Conservation (phyloP, 148 eudicot species). For the Vaccinium vitisidaea region DNA sequence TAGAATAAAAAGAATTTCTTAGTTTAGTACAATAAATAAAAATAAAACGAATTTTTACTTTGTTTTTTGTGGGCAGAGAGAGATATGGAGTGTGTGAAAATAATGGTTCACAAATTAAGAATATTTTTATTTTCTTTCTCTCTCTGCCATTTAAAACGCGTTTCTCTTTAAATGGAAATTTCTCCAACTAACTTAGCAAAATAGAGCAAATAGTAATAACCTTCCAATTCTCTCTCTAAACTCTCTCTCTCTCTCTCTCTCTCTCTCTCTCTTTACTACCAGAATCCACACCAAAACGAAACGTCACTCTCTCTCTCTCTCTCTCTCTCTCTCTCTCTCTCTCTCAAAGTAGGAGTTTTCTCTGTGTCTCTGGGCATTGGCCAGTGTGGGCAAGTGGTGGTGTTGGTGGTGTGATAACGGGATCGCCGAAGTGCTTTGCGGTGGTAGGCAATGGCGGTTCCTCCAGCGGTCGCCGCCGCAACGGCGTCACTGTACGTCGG, state of each 20-base stretch:
- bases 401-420: neutral
- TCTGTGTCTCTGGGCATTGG: neutral
- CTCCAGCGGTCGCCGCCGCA: conserved; percentile 20
- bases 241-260: neutral
- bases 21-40: neutral
- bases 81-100: neutral
- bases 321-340: neutral
- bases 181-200: neutral
- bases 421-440: neutral
- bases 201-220: too few species aligned
- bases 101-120: neutral
- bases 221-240: neutral
- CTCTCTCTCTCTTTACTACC: conserved; percentile 2
- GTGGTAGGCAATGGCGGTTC: conserved; percentile 22
- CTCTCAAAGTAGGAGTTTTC: neutral
- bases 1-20: neutral
- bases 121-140: neutral
- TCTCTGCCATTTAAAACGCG: neutral
- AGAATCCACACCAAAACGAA: conserved; percentile 24
- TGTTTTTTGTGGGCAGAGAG: neutral
- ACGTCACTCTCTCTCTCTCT: conserved; percentile 18
- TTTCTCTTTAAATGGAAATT: conserved; percentile 15
- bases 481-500: conserved; percentile 76
- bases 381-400: neutral
- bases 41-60: neutral